These are phyloP conservation scores for Phytopythium montanum DNA, from an alignment of 352 stramenopile genomes.

Conservation along the genomic window DNA sequence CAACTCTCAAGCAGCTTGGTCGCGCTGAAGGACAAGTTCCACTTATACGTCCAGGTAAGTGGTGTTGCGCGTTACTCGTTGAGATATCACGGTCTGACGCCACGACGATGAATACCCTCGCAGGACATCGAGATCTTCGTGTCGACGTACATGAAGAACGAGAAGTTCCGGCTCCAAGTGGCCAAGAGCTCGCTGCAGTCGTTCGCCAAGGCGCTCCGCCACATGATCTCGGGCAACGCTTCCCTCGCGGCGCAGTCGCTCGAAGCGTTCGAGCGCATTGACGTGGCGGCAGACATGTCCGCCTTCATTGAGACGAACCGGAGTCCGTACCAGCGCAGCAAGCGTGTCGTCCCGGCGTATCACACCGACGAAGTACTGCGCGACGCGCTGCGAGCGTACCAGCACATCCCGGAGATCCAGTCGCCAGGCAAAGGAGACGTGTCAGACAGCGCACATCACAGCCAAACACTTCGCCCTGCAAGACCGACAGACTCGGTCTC, in stretches of 20 bases:
- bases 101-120: background rate
- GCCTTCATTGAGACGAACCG: conserved; percentile 60
- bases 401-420: conserved; percentile 8
- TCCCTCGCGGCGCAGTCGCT: conserved; percentile 34
- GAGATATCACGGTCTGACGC: background rate
- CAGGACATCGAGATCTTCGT: conserved; percentile 77
- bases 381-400: conserved; percentile 52
- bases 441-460: background rate
- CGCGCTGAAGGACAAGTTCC: conserved; percentile 37
- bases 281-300: conserved; percentile 44
- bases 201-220: conserved; percentile 63
- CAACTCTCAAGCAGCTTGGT: conserved; percentile 30
- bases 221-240: conserved; percentile 41
- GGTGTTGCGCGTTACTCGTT: background rate
- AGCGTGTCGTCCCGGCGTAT: conserved; percentile 39
- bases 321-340: conserved; percentile 41
- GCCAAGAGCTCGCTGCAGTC: conserved; percentile 74
- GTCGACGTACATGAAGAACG: conserved; percentile 82
- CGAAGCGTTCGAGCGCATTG: conserved; percentile 46
- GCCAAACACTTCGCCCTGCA: conserved; percentile 1
- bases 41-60: conserved; percentile 59
- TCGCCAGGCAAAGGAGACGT: conserved; percentile 1
- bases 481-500: conserved; percentile 1
- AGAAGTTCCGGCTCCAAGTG: conserved; percentile 82
- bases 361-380: conserved; percentile 50